Base-by-base conservation (phyloP, 2,329 filamentous ascomycete genomes). In the Phialophora tarda region DNA sequence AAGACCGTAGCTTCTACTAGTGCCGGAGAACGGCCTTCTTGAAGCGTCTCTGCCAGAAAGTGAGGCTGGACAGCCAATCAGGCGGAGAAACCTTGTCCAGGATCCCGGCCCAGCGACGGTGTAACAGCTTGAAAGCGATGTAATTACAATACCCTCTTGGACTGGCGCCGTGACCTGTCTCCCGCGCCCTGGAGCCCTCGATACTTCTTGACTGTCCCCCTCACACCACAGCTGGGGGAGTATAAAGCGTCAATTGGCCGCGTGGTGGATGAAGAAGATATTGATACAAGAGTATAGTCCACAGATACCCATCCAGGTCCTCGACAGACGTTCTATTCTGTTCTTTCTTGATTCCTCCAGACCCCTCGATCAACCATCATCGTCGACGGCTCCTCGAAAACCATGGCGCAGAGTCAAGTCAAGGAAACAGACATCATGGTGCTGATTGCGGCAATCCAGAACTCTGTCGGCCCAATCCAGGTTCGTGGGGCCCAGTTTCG, bases 371-470 rank as follows among this genome's bases (percentile, higher is more conserved):
- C 24, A 24, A 26, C 4, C 26, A 26, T 28, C 24, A 26, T 23
- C n/a, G 44, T 24, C 6, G 5, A 21, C 24, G 7, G 11, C 53
- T 34, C 23, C 1, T 17, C 12, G 48, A 53, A 14, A 12, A 44
- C 34, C 12, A 70, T 70, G 68, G 59, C 62, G 14, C 53, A 65
- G 57, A 56, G 26, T 24, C 59, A 64, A 34, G 58, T 70, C 60
- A 70, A 64, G 48, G 68, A 70, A 12, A 55, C 60, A 32, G 68
- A 70, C 58, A 66, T 70, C n/a, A 34, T 50, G 24, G 63, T 66
- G 23, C 63, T 70, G 17, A 53, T 70, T 14, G 68, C 68, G 8
- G 65, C 65, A n/a, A 66, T 70, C n/a, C 65, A 65, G 38, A 68
- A 63, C 59, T 66, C 68, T 4, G 60, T 70, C 30, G 65, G 68